Conservation (phyloP, 345 rosid genomes). For the Theobroma cacao region DNA sequence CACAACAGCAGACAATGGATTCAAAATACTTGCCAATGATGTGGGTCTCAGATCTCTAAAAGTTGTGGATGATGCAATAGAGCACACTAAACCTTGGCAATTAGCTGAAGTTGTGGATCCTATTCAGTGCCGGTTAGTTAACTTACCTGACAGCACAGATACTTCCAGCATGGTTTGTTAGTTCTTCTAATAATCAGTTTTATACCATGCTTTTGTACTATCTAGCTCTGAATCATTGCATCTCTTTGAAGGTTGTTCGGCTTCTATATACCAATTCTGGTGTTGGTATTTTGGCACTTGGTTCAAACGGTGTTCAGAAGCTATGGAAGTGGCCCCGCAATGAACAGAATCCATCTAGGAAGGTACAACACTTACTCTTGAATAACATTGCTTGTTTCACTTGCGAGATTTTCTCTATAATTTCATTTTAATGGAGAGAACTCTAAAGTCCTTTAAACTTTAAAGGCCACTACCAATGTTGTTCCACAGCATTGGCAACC, state of each 20-base stretch:
- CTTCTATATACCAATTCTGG: conserved; percentile 86
- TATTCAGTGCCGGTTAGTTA: conserved; percentile 61
- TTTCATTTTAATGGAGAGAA: neutral
- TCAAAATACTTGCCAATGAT: conserved; percentile 82
- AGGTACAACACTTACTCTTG: conserved; percentile 35
- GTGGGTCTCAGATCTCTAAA: conserved; percentile 65
- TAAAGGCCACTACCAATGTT: conserved; percentile 69
- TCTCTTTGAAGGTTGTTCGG: conserved; percentile 60
- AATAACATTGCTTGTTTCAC: neutral
- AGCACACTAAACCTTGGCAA: conserved; percentile 76
- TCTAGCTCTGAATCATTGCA: conserved; percentile 4
- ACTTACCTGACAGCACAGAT: conserved; percentile 69
- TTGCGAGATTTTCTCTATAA: neutral
- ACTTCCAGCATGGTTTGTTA: conserved; percentile 73
- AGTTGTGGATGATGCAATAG: conserved; percentile 56
- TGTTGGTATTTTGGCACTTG: conserved; percentile 75
- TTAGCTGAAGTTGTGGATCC: conserved; percentile 67
- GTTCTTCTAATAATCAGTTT: neutral
- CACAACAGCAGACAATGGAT: conserved; percentile 80
- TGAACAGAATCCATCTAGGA: conserved; percentile 79
- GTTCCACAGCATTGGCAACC: conserved; percentile 94
- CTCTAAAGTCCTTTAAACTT: conserved; percentile 23
- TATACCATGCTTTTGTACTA: neutral
- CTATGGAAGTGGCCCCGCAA: conserved; percentile 81
- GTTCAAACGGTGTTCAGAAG: conserved; percentile 71